Evolutionary conservation across 108 stramenopile genomes (phyloP).

Genomic region (Aurantiochytrium sp.): DNA sequence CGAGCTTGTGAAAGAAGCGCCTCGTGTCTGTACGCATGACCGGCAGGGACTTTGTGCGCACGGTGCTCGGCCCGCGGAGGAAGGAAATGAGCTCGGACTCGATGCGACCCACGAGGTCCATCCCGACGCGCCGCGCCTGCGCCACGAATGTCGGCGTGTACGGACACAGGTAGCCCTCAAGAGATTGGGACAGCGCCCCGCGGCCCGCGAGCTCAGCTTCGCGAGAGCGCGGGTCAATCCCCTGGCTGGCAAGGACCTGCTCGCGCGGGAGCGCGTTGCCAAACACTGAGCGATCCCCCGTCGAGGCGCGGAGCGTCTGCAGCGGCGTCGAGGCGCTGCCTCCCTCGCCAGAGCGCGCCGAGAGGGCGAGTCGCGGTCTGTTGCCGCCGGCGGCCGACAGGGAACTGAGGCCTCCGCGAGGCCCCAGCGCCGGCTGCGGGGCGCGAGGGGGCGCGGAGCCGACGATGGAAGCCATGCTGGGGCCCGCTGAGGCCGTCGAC

Average conservation of each 20-base stretch:
- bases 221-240: not conserved
- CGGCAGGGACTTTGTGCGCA: not conserved
- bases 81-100: not conserved
- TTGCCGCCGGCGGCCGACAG: too few relatives aligned
- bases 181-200: not conserved
- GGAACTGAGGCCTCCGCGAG: too few relatives aligned
- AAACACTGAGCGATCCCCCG: not conserved
- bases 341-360: too few relatives aligned
- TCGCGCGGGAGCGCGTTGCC: not conserved
- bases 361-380: too few relatives aligned
- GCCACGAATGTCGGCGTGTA: not conserved
- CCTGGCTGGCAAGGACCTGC: not conserved
- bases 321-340: too few relatives aligned
- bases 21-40: not conserved
- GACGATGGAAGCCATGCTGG: not conserved
- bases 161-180: not conserved
- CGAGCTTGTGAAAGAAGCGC: not conserved
- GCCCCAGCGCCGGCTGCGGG: too few relatives aligned
- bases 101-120: not conserved
- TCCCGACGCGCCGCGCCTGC: not conserved
- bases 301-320: not conserved
- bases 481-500: not conserved
- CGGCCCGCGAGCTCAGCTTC: not conserved
- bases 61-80: not conserved
- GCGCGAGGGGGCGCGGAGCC: not conserved